Conservation (phyloP, 2,329 filamentous ascomycete species). For the Calonectria multiphialidica region DNA sequence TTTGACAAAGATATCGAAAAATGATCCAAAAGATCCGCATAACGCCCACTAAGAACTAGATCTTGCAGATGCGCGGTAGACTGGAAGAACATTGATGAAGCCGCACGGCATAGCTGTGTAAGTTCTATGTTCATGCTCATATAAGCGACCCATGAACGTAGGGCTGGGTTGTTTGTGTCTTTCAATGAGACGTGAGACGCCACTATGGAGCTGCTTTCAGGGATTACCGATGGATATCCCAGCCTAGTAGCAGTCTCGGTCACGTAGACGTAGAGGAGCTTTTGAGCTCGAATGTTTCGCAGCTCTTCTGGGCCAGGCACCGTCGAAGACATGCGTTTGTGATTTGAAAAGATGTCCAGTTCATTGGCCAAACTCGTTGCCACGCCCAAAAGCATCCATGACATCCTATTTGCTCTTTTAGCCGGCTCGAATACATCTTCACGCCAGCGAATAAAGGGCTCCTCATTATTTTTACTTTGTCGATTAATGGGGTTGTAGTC, state of each 20-base stretch:
- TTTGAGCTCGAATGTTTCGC: background rate
- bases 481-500: conserved; percentile 5
- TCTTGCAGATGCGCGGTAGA: background rate
- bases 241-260: background rate
- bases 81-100: conserved; percentile 1
- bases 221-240: background rate
- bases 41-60: background rate
- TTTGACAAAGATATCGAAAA: background rate
- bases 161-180: background rate
- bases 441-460: conserved; percentile 37
- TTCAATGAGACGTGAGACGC: background rate
- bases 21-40: background rate
- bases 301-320: background rate
- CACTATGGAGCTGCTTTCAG: background rate
- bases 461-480: conserved; percentile 32
- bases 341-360: background rate
- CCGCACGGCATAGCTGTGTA: background rate
- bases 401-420: conserved; percentile 41
- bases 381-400: conserved; percentile 43
- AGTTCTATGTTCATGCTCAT: conserved; percentile 3
- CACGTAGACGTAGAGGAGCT: background rate
- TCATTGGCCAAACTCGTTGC: conserved; percentile 16
- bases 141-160: background rate
- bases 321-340: background rate
- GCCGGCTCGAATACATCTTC: conserved; percentile 43